phyloP scores from a whole-genome alignment of 2,329 filamentous ascomycete genomes.

The Beauveria medogensis region DNA sequence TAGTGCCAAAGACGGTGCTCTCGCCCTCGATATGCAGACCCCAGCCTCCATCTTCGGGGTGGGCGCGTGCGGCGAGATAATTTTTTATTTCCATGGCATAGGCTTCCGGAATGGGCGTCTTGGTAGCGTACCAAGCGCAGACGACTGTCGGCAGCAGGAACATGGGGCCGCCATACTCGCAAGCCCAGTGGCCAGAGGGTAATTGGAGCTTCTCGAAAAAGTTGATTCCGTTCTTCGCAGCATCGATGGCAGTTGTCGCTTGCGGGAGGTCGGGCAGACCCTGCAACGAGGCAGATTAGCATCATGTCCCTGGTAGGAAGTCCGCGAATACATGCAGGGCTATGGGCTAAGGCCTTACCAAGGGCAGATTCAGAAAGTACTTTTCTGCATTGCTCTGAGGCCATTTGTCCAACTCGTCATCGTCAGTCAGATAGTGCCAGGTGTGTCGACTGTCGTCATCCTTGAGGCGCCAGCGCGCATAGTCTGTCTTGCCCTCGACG shows the following conservation, averaged over 20 bases:
- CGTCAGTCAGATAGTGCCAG: slow-evolving; percentile 83
- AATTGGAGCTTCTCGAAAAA: slow-evolving; percentile 91
- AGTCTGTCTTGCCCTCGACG: slow-evolving; percentile 61
- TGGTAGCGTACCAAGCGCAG: slow-evolving; percentile 79
- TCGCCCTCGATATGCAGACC: slow-evolving; percentile 91
- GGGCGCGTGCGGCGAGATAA: slow-evolving; percentile 78
- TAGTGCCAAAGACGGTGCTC: slow-evolving; percentile 83
- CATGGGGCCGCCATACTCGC: slow-evolving; percentile 96
- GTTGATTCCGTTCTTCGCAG: slow-evolving; percentile 71
- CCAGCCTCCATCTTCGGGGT: slow-evolving; percentile 92
- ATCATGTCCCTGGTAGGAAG: background rate
- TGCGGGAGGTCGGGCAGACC: slow-evolving; percentile 62
- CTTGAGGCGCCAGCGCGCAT: slow-evolving; percentile 72
- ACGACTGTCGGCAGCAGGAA: slow-evolving; percentile 84
- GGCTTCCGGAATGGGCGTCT: slow-evolving; percentile 73
- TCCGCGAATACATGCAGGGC: background rate
- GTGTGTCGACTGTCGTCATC: slow-evolving; percentile 81
- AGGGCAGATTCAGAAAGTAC: slow-evolving; percentile 72
- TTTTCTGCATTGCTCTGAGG: slow-evolving; percentile 86
- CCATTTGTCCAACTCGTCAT: slow-evolving; percentile 64
- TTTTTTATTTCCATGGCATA: slow-evolving; percentile 84
- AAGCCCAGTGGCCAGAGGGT: slow-evolving; percentile 86
- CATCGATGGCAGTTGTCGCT: slow-evolving; percentile 64
- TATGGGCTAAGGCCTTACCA: slow-evolving; percentile 41
- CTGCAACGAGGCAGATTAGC: slow-evolving; percentile 35